Base-by-base conservation (phyloP, 116 monocot species). In the Zostera marina region DNA sequence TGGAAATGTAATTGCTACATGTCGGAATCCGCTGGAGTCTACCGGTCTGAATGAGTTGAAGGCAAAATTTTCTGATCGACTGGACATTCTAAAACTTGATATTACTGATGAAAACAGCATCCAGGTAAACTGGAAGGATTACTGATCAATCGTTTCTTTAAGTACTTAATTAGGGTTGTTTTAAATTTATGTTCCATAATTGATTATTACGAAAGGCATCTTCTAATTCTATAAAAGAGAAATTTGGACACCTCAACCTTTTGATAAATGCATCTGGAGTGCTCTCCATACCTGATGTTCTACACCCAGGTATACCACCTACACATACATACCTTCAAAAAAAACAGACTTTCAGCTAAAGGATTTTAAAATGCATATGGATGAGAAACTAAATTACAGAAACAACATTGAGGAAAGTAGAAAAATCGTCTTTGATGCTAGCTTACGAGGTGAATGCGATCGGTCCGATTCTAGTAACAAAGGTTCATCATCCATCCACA, bases 221-320 rank as follows among this genome's bases (percentile, higher is more conserved):
- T 17, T 79, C 94, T 26, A 65, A 63, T 44, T 62, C 74, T 41
- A 57, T 88, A 54, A 77, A 63, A 59, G 71, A 79, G 62, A 67
- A 42, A 44, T 74, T 79, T 70, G 79, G 84, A 5, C 72, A 57
- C 53, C 63, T 94, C 60, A 88, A 94, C 72, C 79, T 94, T 43
- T 73, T 94, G 16, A 80, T 94, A 55, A 94, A 94, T 77, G 78
- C 88, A 65, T 79, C 88, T 41, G 94, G 94, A 52, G 66, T 94
- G 17, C 80, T 94, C 58, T 88, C 88, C n/a, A 79, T 94, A 58
- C 84, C 94, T 42, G 62, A 81, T 65, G 54, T 79, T 17, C 58
- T 94, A 41, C 88, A 88, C 58, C 94, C 88, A 77, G 61, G 61
- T 55, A 16, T 17, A 9, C 0, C 7, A 9, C 8, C 16, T 49